phyloP scores from a whole-genome alignment of 2,329 filamentous ascomycete species.

The Neofusicoccum sp. region DNA sequence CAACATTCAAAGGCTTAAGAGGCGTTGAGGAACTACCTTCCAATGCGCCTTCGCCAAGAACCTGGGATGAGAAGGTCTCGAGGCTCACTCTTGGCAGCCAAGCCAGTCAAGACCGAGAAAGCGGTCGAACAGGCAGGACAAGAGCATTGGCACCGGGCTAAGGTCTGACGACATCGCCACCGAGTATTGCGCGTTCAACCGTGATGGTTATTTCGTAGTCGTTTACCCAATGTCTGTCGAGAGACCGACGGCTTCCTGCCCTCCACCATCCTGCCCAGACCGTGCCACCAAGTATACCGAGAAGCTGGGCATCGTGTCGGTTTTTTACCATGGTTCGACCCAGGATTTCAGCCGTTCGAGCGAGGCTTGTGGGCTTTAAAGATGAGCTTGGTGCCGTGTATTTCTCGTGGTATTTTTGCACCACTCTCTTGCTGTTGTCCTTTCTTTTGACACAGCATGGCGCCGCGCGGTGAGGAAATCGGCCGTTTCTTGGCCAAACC shows the following conservation, averaged over 20 bases:
- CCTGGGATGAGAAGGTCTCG: no score
- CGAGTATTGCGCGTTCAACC: slow-evolving; percentile 1
- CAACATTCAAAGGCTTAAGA: no score
- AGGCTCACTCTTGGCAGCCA: slow-evolving; percentile 1
- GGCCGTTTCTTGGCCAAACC: slow-evolving; percentile 8
- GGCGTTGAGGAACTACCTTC: no score
- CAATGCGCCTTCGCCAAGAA: no score
- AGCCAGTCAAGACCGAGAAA: slow-evolving; percentile 1
- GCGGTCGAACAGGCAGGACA: background rate
- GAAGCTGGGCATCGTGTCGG: background rate
- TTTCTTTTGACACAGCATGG: background rate
- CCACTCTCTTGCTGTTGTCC: no score
- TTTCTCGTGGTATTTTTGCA: background rate
- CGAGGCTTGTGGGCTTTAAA: background rate
- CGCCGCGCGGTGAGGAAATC: background rate
- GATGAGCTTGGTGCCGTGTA: background rate
- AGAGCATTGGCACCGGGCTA: slow-evolving; percentile 1
- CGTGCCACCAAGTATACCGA: slow-evolving; percentile 8
- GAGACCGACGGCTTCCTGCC: background rate
- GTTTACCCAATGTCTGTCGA: slow-evolving; percentile 1
- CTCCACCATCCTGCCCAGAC: background rate
- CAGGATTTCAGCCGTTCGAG: background rate
- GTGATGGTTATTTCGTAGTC: background rate
- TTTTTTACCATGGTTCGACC: slow-evolving; percentile 5
- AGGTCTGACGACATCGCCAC: slow-evolving; percentile 1